These are phyloP conservation scores for Cochlearia excelsa DNA, from an alignment of 345 rosid species.

Conservation along the genomic window DNA sequence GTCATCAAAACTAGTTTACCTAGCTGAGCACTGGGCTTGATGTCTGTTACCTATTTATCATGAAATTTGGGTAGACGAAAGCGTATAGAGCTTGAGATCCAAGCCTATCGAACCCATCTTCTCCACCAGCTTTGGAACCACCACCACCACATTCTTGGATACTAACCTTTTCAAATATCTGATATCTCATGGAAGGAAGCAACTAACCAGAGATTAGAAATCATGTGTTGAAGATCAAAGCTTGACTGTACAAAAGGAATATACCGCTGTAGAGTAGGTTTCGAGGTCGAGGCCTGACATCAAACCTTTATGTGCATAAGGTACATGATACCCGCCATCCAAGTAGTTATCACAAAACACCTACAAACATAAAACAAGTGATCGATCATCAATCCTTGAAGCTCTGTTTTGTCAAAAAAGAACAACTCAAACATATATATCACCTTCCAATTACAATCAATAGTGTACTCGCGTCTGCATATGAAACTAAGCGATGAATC, in stretches of 20 bases:
- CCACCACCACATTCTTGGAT: constrained; percentile 75
- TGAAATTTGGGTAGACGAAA: constrained; percentile 90
- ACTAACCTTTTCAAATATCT: constrained; percentile 74
- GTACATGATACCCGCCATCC: constrained; percentile 98
- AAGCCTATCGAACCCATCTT: constrained; percentile 49
- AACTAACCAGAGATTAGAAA: constrained; percentile 10
- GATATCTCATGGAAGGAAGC: constrained; percentile 16
- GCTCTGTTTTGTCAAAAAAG: background rate
- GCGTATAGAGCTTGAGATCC: constrained; percentile 80
- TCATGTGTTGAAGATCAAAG: background rate
- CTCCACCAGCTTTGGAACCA: constrained; percentile 36
- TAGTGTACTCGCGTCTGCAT: constrained; percentile 70
- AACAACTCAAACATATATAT: constrained; percentile 2
- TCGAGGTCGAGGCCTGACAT: constrained; percentile 75
- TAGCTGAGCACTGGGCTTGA: background rate
- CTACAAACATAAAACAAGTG: constrained; percentile 38
- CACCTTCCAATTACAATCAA: constrained; percentile 96
- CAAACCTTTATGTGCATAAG: constrained; percentile 83
- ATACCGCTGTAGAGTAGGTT: constrained; percentile 75
- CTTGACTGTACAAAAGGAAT: constrained; percentile 20
- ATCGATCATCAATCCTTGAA: constrained; percentile 12
- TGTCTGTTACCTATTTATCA: constrained; percentile 67
- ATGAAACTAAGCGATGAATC: constrained; percentile 56
- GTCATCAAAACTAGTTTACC: background rate
- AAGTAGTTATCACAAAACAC: constrained; percentile 97